Percentiles rank a stretch among this genome's conserved stretches.
phyloP scores from a whole-genome alignment of 164 flowering plant species.

The Amborella trichopoda region DNA sequence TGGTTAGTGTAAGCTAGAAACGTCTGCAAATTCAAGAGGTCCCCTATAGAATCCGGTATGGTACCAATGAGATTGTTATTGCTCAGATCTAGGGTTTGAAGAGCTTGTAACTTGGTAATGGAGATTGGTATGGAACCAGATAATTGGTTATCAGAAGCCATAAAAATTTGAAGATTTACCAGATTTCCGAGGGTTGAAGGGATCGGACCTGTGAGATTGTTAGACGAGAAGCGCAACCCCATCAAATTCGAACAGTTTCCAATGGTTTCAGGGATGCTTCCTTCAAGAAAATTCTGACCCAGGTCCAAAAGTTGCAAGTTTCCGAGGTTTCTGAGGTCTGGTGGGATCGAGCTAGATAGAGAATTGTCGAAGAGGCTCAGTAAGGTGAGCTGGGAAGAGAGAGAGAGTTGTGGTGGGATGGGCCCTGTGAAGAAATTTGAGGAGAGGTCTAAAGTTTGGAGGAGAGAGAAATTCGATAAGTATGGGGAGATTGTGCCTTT shows the following conservation, averaged over 20 bases:
- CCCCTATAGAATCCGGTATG: constrained; percentile 41
- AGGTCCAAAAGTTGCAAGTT: constrained; percentile 33
- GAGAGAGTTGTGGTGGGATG: constrained; percentile 39
- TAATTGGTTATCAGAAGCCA: constrained; percentile 28
- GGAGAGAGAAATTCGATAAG: constrained; percentile 46
- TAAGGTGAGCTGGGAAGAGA: constrained; percentile 27
- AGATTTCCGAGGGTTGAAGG: constrained; percentile 41
- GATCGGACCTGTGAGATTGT: constrained; percentile 58
- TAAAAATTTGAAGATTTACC: constrained; percentile 30
- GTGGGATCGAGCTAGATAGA: constrained; percentile 49
- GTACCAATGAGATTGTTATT: constrained; percentile 50
- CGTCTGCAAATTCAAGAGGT: constrained; percentile 33
- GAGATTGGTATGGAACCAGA: constrained; percentile 46
- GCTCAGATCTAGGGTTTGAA: constrained; percentile 20
- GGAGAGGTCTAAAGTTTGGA: constrained; percentile 60
- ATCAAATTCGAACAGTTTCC: constrained; percentile 35
- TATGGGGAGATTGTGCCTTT: constrained; percentile 46
- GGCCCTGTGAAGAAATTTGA: constrained; percentile 38
- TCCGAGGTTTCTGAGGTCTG: constrained; percentile 34
- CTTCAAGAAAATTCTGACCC: constrained; percentile 39
- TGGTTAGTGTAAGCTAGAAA: constrained; percentile 27
- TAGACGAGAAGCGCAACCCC: constrained; percentile 3
- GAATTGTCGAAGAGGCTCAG: constrained; percentile 30
- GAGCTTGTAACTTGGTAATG: constrained; percentile 41
- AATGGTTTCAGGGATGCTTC: constrained; percentile 55